Conservation (phyloP, 169 alveolate genomes). For the Perkinsus marinus region DNA sequence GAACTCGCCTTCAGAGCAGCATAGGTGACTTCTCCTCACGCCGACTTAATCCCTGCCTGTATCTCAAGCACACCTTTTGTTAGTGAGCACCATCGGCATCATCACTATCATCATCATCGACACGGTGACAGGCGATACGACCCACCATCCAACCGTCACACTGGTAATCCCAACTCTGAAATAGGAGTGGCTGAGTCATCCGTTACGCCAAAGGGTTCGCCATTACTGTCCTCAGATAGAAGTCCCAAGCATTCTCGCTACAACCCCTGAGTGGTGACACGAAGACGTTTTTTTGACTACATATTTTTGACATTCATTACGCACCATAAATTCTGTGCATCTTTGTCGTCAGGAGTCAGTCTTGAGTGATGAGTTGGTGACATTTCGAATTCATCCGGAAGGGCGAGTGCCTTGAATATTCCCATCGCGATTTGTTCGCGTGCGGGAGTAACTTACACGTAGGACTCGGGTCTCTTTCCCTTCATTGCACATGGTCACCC, state of each 20-base stretch:
- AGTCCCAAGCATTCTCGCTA: background rate
- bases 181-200: background rate
- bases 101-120: background rate
- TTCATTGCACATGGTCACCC: no score
- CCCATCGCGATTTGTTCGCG: no score
- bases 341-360: no score
- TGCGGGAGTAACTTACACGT: no score
- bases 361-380: no score
- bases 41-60: no score
- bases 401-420: background rate
- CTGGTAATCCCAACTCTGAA: no score
- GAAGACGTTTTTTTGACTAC: background rate
- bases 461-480: no score
- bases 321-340: no score
- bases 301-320: background rate
- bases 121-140: background rate
- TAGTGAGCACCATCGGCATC: background rate
- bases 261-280: background rate
- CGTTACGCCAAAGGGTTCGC: background rate
- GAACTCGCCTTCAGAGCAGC: background rate
- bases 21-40: background rate
- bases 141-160: background rate
- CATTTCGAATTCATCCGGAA: background rate
- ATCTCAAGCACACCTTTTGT: background rate
- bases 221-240: background rate